Conservation (phyloP, 1,139 yeast genomes). For the Meyerozyma sp. region DNA sequence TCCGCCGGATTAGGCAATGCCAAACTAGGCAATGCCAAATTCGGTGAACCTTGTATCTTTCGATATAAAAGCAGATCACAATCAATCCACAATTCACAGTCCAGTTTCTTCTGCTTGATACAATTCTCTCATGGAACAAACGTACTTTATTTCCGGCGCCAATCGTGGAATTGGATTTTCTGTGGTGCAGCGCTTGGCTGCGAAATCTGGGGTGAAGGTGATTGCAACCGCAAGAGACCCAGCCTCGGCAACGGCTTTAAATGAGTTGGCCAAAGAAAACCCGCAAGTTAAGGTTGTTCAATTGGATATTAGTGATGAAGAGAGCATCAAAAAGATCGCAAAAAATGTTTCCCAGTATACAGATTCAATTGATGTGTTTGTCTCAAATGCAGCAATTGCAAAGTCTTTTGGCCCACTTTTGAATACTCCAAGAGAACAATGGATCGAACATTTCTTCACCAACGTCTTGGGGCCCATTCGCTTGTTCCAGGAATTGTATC, state of each 20-base stretch:
- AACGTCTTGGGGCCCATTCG: conserved; percentile 28
- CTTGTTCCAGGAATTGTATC: conserved; percentile 19
- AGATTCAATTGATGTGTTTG: conserved; percentile 12
- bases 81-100: too few species aligned
- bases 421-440: conserved; percentile 10
- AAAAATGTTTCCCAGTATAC: conserved; percentile 2
- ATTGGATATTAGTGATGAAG: conserved; percentile 5
- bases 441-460: conserved; percentile 15
- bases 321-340: conserved; percentile 2
- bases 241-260: conserved; percentile 8
- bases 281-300: conserved; percentile 3
- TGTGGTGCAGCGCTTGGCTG: conserved; percentile 15
- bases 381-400: conserved; percentile 15
- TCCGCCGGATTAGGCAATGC: too few species aligned
- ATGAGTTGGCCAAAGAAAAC: conserved; percentile 6
- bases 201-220: conserved; percentile 14
- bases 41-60: too few species aligned
- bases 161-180: conserved; percentile 28
- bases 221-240: conserved; percentile 10
- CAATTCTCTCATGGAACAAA: neutral
- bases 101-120: too few species aligned
- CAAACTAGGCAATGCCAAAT: too few species aligned
- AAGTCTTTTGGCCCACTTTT: conserved; percentile 1
- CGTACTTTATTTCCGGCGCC: conserved; percentile 20
- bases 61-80: too few species aligned